A percentile compares a stretch with the other conserved stretches of the same genome.
phyloP scores from a whole-genome alignment of 176 grass and related monocot species.

The Phyllostachys edulis region DNA sequence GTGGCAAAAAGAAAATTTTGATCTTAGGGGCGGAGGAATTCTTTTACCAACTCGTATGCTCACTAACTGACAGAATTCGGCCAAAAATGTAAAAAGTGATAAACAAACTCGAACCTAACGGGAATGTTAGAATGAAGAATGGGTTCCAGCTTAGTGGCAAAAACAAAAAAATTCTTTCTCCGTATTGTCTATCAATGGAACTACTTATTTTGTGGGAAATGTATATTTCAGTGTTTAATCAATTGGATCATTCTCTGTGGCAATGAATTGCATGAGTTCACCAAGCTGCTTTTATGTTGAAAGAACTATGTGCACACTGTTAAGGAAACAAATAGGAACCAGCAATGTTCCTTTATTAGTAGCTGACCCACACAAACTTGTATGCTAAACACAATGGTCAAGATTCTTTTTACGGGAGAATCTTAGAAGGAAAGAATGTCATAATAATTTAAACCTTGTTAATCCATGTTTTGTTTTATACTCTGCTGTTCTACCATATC shows the following conservation, averaged over 20 bases:
- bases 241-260: background rate
- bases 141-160: background rate
- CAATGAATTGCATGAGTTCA: background rate
- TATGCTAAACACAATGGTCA: background rate
- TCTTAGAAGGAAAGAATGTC: slow-evolving; percentile 20
- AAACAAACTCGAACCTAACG: background rate
- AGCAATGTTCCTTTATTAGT: background rate
- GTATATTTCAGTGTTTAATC: background rate
- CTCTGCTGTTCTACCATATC: background rate
- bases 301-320: slow-evolving; percentile 1
- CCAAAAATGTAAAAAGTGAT: background rate
- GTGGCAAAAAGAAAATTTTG: background rate
- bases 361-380: background rate
- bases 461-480: background rate
- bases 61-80: background rate
- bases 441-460: background rate
- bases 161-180: background rate
- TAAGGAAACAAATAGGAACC: slow-evolving; percentile 4
- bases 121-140: background rate
- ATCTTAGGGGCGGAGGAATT: background rate
- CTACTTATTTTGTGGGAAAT: slow-evolving; percentile 11
- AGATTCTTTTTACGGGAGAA: background rate
- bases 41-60: background rate
- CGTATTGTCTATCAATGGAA: background rate
- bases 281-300: background rate